A percentile compares a stretch with the other conserved stretches of the same genome.
Conservation (phyloP, 2,329 filamentous ascomycete genomes). For the Bipolaris sorokiniana region DNA sequence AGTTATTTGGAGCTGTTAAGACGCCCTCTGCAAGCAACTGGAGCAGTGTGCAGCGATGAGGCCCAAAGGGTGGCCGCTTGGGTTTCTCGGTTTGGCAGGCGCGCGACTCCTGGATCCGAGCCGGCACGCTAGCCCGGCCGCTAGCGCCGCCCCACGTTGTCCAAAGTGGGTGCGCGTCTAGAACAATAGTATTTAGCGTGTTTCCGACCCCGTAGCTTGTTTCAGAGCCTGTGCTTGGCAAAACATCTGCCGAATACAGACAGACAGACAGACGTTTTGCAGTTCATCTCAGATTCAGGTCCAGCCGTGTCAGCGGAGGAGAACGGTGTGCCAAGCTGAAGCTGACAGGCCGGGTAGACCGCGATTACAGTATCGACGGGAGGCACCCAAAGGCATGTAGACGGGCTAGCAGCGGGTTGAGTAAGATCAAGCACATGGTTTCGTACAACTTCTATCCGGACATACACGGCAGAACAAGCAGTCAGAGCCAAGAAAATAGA, state of each 20-base stretch:
- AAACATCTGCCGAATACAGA: background rate
- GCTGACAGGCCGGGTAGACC: no score
- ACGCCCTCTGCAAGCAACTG: background rate
- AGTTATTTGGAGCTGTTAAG: background rate
- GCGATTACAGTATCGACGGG: no score
- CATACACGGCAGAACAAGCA: no score
- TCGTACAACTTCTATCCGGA: no score
- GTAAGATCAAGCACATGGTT: no score
- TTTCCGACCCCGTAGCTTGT: constrained; percentile 6
- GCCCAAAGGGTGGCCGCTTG: background rate
- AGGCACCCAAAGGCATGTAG: no score
- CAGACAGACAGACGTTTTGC: no score
- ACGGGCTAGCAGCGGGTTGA: no score
- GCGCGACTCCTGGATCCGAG: background rate
- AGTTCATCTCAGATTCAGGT: no score
- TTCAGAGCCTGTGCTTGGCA: constrained; percentile 1
- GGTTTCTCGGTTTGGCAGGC: background rate
- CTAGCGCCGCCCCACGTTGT: background rate
- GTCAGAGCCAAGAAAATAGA: no score
- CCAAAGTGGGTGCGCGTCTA: background rate
- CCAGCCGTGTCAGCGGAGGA: background rate
- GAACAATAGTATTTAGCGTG: background rate
- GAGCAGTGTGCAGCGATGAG: background rate
- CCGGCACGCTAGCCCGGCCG: background rate
- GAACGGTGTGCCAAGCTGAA: background rate